Conservation (phyloP, 2,329 filamentous ascomycete genomes). For the Penicillium sp. region DNA sequence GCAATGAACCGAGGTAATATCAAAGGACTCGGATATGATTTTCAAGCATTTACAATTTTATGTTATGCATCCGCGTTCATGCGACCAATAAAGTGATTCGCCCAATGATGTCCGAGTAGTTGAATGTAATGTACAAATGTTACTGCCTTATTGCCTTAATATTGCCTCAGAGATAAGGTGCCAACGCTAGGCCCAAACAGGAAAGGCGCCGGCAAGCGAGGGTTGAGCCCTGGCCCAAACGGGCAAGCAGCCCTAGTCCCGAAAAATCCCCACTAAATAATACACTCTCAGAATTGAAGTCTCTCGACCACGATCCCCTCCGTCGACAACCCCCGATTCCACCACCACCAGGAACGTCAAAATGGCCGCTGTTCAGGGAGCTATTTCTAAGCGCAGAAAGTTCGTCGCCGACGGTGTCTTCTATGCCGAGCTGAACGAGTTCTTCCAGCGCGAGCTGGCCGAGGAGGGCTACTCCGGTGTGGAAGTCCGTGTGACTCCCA, state of each 20-base stretch:
- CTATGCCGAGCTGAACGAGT: constrained; percentile 99
- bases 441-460: constrained; percentile 99
- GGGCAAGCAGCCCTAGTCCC: constrained; percentile 34
- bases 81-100: background rate
- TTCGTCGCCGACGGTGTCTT: constrained; percentile 98
- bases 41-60: constrained; percentile 9
- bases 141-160: constrained; percentile 11
- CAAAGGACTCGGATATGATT: background rate
- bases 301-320: constrained; percentile 35
- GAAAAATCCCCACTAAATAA: constrained; percentile 44
- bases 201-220: constrained; percentile 37
- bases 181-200: constrained; percentile 18
- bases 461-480: constrained; percentile 99
- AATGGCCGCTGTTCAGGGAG: constrained; percentile 54
- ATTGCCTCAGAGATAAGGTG: constrained; percentile 9
- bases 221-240: constrained; percentile 43
- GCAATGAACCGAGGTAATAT: constrained; percentile 38
- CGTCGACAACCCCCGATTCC: constrained; percentile 36
- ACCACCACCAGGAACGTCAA: constrained; percentile 40
- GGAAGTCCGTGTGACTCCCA: constrained; percentile 99
- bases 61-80: background rate
- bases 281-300: constrained; percentile 36
- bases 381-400: constrained; percentile 59
- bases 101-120: background rate
- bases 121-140: constrained; percentile 1